Base-by-base conservation (phyloP, 2,329 filamentous ascomycete species). In the Trichophyton equinum region DNA sequence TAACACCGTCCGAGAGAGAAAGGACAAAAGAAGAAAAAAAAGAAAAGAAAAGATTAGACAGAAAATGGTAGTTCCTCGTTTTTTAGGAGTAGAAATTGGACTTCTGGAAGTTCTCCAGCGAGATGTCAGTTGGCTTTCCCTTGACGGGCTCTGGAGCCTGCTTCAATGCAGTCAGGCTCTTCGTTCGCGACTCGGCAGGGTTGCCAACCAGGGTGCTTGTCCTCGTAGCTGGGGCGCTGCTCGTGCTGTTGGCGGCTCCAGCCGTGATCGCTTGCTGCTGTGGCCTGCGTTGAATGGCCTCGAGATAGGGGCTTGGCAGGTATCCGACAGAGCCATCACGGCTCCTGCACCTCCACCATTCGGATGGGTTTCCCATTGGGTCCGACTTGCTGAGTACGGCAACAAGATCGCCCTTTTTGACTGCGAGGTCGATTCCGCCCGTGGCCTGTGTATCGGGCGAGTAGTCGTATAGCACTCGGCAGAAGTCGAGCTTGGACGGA, bases 271-370 rank as follows among this genome's bases (percentile, higher is more conserved):
- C 73, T 55, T 77, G 76, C 59, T 65, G 73, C 4, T 68, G 67
- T 9, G 73, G 73, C 63, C 78, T 76, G 59, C 83, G 76, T 69
- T 86, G 81, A 57, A 94, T 85, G 0, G 80, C 82, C 74, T 96
- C 90, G 30, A 99, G 81, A 70, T 96, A 99, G 1, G 91, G 91
- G 1, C 87, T 85, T 1, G 95, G 94, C 4, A 99, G 81, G 71
- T 97, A 99, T 6, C 94, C 94, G 68, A 96, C 86, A 27, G 90
- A 82, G 53, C 91, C 91, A 71, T 97, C 91, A 63, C 94, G 82
- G 13, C 92, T 88, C 60, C 94, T 83, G 75, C 95, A 99, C 66
- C 87, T 85, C 94, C 94, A 99, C 94, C 94, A 99, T 71, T 99
- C 92, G 59, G 88, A 94, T 3, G 90, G 84, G 68, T 94, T 91